Conservation (phyloP, 306 rosid species). For the Carpinus fangiana region DNA sequence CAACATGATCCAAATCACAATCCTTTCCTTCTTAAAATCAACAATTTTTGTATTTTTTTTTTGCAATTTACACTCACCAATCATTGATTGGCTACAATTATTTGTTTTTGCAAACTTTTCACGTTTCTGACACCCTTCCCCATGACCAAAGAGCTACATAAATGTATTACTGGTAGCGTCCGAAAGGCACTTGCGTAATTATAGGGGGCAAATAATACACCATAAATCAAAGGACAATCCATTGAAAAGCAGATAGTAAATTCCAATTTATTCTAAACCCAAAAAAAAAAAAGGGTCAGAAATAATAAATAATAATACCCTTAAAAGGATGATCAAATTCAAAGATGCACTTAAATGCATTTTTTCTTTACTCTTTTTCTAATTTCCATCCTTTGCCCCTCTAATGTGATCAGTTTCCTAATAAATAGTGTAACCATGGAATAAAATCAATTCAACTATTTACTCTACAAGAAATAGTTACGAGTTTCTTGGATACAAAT, state of each 20-base stretch:
- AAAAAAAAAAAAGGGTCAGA: neutral
- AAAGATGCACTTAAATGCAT: neutral
- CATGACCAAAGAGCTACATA: no score
- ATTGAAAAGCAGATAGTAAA: neutral
- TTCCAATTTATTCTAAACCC: neutral
- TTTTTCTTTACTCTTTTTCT: neutral
- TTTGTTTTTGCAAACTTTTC: no score
- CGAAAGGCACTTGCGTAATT: no score
- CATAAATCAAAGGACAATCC: neutral
- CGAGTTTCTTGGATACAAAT: neutral
- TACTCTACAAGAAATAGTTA: slow-evolving; percentile 25
- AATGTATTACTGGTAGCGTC: no score
- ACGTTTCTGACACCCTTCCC: no score
- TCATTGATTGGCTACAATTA: no score
- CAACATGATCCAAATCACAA: no score
- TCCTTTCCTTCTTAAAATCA: no score
- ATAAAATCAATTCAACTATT: neutral
- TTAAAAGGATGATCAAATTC: neutral
- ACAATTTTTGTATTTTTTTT: no score
- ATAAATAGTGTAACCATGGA: slow-evolving; percentile 1
- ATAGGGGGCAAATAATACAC: no score
- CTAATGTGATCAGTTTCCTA: neutral
- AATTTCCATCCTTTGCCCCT: neutral
- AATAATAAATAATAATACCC: neutral
- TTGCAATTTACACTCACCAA: no score